Conservation (phyloP, 768 basidiomycete genomes). For the Leccinum arenicola region DNA sequence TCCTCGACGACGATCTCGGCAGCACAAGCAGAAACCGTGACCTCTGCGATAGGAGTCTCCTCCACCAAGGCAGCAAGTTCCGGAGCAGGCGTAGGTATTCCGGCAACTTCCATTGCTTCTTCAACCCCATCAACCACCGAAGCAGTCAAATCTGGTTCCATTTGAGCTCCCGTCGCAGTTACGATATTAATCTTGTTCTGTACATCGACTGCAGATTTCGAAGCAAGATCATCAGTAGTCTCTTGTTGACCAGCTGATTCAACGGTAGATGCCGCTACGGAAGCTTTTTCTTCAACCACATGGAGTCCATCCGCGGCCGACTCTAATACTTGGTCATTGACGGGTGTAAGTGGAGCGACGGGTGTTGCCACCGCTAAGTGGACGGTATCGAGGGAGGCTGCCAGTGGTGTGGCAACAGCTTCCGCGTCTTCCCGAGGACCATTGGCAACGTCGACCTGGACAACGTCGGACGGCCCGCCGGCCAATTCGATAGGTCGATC, state of each 20-base stretch:
- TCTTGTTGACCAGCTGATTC: slow-evolving; percentile 1
- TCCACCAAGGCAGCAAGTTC: slow-evolving; percentile 12
- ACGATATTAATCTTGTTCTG: slow-evolving; percentile 1
- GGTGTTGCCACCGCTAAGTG: neutral
- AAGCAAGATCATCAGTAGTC: slow-evolving; percentile 5
- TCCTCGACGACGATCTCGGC: neutral
- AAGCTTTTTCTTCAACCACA: slow-evolving; percentile 3
- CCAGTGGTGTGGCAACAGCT: neutral
- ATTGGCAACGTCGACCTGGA: slow-evolving; percentile 5
- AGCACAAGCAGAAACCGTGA: neutral
- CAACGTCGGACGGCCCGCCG: neutral
- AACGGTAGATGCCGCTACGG: slow-evolving; percentile 8
- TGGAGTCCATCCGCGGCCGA: slow-evolving; percentile 1
- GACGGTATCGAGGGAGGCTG: neutral
- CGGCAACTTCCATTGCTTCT: slow-evolving; percentile 14
- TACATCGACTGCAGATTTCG: neutral
- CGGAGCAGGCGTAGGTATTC: slow-evolving; percentile 12
- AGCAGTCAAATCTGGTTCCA: neutral
- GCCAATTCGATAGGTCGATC: neutral
- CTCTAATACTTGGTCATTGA: neutral
- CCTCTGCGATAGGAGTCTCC: slow-evolving; percentile 16
- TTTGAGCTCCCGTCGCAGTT: slow-evolving; percentile 14
- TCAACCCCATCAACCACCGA: slow-evolving; percentile 3
- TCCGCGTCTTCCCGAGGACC: slow-evolving; percentile 4
- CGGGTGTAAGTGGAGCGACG: neutral